Conservation (phyloP, 2,329 filamentous ascomycete species). For the Stagonosporopsis rhizophila region DNA sequence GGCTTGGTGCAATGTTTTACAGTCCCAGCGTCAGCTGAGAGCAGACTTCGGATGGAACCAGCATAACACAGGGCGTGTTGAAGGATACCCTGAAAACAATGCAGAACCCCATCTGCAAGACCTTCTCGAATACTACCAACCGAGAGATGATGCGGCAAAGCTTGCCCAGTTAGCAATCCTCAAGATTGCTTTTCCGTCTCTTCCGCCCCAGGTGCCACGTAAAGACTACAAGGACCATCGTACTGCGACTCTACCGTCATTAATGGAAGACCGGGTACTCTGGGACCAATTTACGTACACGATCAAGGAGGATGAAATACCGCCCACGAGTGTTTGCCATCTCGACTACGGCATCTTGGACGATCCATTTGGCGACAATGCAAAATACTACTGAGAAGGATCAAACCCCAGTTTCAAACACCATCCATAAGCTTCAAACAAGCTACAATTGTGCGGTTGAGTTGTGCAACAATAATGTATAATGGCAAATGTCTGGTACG, state of each 20-base stretch:
- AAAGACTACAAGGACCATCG: conserved; percentile 23
- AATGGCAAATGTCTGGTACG: neutral
- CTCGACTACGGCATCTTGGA: conserved; percentile 9
- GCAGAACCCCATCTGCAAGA: conserved; percentile 36
- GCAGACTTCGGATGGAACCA: conserved; percentile 34
- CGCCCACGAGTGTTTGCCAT: conserved; percentile 5
- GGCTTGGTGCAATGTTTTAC: conserved; percentile 57
- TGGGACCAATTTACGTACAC: conserved; percentile 16
- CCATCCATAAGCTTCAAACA: neutral
- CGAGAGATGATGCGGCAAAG: conserved; percentile 22
- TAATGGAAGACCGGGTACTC: neutral
- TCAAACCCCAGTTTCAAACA: neutral
- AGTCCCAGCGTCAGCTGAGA: conserved; percentile 22
- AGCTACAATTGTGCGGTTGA: neutral
- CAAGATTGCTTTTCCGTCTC: conserved; percentile 18
- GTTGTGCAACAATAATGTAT: conserved; percentile 5
- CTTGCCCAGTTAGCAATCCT: conserved; percentile 35
- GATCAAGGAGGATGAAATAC: conserved; percentile 18
- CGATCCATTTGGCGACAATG: neutral
- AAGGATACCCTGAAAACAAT: conserved; percentile 39
- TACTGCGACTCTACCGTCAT: neutral
- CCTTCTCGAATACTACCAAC: conserved; percentile 36
- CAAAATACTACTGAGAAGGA: neutral
- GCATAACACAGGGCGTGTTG: conserved; percentile 34
- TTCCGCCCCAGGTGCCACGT: conserved; percentile 21